Conservation (phyloP, 768 basidiomycete species). For the Phanerochaete sordida region DNA sequence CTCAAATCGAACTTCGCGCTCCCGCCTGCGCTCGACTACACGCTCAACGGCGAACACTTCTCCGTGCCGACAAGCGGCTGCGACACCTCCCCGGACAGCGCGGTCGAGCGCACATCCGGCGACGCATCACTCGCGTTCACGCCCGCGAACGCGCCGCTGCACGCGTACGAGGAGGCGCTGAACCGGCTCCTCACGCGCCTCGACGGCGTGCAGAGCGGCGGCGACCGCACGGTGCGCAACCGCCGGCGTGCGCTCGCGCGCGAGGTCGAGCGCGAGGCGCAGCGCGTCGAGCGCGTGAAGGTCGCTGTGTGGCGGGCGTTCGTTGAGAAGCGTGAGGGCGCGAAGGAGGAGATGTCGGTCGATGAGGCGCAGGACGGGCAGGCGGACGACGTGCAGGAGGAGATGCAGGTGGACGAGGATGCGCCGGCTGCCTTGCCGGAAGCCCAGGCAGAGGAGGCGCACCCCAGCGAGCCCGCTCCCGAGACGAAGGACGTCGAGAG, state of each 20-base stretch:
- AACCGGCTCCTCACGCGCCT: constrained; percentile 61
- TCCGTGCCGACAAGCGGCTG: constrained; percentile 25
- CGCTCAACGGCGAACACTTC: constrained; percentile 7
- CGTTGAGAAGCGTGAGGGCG: not conserved
- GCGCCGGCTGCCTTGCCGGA: not conserved
- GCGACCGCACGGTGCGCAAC: constrained; percentile 49
- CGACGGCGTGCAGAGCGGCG: constrained; percentile 66
- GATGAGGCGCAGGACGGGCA: not conserved
- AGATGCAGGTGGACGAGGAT: not conserved
- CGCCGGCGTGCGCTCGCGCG: constrained; percentile 50
- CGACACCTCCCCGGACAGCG: constrained; percentile 1
- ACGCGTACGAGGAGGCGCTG: constrained; percentile 59
- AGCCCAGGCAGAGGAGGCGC: not conserved
- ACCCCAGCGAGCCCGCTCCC: not conserved
- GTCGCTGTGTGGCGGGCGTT: constrained; percentile 20
- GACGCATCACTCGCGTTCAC: constrained; percentile 55
- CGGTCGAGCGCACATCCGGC: not conserved
- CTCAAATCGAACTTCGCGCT: constrained; percentile 40
- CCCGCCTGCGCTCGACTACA: constrained; percentile 47
- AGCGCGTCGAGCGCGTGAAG: constrained; percentile 39
- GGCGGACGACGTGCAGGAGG: not conserved
- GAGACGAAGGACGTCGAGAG: not conserved
- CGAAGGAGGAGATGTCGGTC: not conserved
- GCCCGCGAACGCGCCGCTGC: constrained; percentile 53
- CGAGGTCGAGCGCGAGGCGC: constrained; percentile 58